Percentiles rank a stretch among this genome's conserved stretches.
Evolutionary conservation across 2,329 filamentous ascomycete species (phyloP).

Genomic region (Cercospora sojina): DNA sequence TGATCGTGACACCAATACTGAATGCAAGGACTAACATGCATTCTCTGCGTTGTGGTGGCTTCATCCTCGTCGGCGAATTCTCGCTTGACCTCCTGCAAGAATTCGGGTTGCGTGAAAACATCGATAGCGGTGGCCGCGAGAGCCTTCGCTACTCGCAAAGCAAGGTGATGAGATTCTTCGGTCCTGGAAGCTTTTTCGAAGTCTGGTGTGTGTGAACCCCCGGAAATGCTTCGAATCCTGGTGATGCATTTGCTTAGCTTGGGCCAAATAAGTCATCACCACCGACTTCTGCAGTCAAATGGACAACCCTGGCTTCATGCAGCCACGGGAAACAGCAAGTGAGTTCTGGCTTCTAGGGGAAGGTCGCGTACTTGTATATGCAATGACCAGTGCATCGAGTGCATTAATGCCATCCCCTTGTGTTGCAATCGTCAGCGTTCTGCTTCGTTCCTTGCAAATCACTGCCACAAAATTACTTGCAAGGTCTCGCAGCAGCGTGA

Average conservation of each 20-base stretch:
- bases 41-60: neutral
- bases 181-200: constrained; percentile 42
- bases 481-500: constrained; percentile 38
- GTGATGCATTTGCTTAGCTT: neutral
- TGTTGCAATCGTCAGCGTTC: neutral
- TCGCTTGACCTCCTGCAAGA: constrained; percentile 31
- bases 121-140: constrained; percentile 42
- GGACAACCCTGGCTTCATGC: neutral
- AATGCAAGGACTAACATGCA: neutral
- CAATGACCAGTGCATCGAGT: constrained; percentile 37
- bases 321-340: neutral
- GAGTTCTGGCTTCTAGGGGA: neutral
- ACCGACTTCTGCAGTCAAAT: neutral
- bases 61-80: constrained; percentile 27
- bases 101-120: constrained; percentile 32
- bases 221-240: constrained; percentile 21
- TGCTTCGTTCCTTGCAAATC: neutral
- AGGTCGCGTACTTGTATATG: constrained; percentile 29
- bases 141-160: constrained; percentile 40
- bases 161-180: constrained; percentile 38
- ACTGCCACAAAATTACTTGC: neutral
- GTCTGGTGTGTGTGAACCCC: constrained; percentile 43
- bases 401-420: constrained; percentile 37
- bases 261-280: neutral
- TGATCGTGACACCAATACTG: neutral